Percentiles rank a stretch among this genome's conserved stretches.
phyloP scores from a whole-genome alignment of 2,329 filamentous ascomycete species.

The Chaetomiaceae sp. region DNA sequence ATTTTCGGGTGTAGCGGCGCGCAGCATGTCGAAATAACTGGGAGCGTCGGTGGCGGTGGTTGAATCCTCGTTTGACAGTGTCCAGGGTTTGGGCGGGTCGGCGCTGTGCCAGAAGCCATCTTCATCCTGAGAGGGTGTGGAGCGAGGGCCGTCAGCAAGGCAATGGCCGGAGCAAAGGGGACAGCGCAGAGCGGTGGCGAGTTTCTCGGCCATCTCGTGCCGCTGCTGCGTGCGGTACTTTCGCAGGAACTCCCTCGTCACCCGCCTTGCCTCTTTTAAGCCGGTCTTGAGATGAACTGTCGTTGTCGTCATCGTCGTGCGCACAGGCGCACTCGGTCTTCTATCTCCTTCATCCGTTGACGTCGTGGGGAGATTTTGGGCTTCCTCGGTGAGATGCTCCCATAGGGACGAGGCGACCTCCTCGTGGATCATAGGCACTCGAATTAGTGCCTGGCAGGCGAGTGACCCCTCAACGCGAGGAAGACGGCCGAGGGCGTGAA shows the following conservation, averaged over 20 bases:
- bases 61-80: too few species aligned
- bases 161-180: slow-evolving; percentile 2
- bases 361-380: neutral
- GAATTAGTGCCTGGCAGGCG: slow-evolving; percentile 24
- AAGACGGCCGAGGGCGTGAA: slow-evolving; percentile 22
- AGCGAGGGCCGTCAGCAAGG: too few species aligned
- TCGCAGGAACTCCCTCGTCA: too few species aligned
- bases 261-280: too few species aligned
- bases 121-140: too few species aligned
- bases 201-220: neutral
- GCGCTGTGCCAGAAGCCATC: too few species aligned
- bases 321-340: neutral
- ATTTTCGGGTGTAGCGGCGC: too few species aligned
- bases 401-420: slow-evolving; percentile 26
- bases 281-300: neutral
- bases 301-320: neutral
- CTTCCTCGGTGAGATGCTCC: slow-evolving; percentile 4
- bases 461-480: slow-evolving; percentile 16
- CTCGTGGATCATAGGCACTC: slow-evolving; percentile 26
- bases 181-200: neutral
- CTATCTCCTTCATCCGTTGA: neutral
- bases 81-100: too few species aligned
- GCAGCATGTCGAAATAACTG: too few species aligned
- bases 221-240: too few species aligned
- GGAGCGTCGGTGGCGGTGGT: too few species aligned